Conservation (phyloP, 1,284 basidiomycete genomes). For the Pholiota adiposa region DNA sequence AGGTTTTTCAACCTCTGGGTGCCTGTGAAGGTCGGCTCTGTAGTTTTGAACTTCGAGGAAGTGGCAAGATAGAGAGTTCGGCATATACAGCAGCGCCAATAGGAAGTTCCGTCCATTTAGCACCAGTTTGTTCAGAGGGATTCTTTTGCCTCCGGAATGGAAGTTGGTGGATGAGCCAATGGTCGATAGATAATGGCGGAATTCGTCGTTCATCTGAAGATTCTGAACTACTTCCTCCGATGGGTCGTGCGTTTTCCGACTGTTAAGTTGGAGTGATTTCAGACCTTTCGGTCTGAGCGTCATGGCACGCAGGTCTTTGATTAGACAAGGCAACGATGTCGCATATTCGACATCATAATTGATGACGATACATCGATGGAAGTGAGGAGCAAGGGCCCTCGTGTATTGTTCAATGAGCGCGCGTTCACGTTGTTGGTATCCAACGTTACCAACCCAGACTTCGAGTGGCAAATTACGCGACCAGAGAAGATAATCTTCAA, state of each 20-base stretch:
- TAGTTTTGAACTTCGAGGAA: conserved; percentile 1
- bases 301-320: background rate
- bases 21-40: background rate
- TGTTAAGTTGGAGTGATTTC: conserved; percentile 5
- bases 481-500: conserved; percentile 7
- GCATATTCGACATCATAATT: conserved; percentile 10
- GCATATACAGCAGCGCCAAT: background rate
- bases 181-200: background rate
- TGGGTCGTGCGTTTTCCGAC: conserved; percentile 3
- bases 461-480: conserved; percentile 3
- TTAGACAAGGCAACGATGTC: conserved; percentile 7
- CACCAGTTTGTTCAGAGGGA: background rate
- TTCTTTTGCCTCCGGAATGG: background rate
- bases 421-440: conserved; percentile 2
- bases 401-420: conserved; percentile 7
- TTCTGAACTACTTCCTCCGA: background rate
- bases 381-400: conserved; percentile 1
- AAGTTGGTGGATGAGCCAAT: background rate
- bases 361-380: conserved; percentile 11
- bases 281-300: background rate
- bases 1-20: background rate
- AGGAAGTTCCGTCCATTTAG: conserved; percentile 8
- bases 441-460: conserved; percentile 9
- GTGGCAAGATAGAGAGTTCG: background rate
- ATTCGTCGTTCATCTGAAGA: background rate